A percentile compares a stretch with the other conserved stretches of the same genome.
Evolutionary conservation across 1,139 yeast genomes (phyloP).

Genomic region (Zhuliangozyma blackwelliae): DNA sequence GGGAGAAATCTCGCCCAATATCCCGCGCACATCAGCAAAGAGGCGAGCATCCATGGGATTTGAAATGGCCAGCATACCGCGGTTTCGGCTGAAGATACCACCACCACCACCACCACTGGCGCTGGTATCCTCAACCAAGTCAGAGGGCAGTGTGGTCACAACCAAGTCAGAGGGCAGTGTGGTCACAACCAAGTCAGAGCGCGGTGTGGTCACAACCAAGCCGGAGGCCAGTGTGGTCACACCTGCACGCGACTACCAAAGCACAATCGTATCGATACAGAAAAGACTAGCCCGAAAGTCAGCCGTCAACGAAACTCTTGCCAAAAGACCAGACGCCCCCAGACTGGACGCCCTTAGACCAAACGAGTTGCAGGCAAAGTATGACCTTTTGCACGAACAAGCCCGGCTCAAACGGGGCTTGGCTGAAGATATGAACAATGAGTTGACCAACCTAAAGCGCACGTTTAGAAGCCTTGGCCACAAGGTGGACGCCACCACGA

Average conservation of each 20-base stretch:
- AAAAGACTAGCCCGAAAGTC: constrained; percentile 9
- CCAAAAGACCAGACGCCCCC: constrained; percentile 2
- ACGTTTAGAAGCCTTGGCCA: constrained; percentile 18
- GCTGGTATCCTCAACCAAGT: too few relatives aligned
- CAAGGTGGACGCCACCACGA: constrained; percentile 17
- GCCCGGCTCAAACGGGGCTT: constrained; percentile 3
- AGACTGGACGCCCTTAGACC: not conserved
- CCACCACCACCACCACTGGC: too few relatives aligned
- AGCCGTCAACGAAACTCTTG: constrained; percentile 3
- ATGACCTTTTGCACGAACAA: constrained; percentile 13
- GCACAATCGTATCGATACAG: constrained; percentile 8
- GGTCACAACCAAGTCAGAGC: too few relatives aligned
- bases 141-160: too few relatives aligned
- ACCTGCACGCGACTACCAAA: not conserved
- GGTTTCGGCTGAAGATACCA: not conserved
- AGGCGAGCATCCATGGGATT: constrained; percentile 7
- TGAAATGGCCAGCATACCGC: constrained; percentile 8
- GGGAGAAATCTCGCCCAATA: constrained; percentile 8
- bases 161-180: too few relatives aligned
- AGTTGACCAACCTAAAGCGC: constrained; percentile 19
- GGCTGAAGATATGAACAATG: constrained; percentile 19
- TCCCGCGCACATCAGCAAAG: constrained; percentile 1
- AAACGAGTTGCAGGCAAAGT: constrained; percentile 14
- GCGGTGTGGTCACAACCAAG: too few relatives aligned
- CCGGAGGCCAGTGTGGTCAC: too few relatives aligned